A percentile compares a stretch with the other conserved stretches of the same genome.
phyloP scores from a whole-genome alignment of 1,139 yeast species.

The Hansenula lynferdii region DNA sequence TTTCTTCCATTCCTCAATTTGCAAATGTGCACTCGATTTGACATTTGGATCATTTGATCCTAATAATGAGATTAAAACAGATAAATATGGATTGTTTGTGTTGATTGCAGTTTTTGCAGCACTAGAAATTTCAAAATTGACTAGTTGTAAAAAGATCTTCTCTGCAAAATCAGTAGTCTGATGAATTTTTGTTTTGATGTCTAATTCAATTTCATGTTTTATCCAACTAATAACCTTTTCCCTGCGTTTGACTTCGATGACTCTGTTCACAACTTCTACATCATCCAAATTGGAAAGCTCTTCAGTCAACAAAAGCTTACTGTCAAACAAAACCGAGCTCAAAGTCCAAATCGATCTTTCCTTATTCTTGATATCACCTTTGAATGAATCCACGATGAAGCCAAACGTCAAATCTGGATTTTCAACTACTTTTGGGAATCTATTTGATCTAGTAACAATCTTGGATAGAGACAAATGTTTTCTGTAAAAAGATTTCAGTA shows the following conservation, averaged over 20 bases:
- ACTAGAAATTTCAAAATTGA: conserved; percentile 50
- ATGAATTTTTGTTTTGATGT: conserved; percentile 32
- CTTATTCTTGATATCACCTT: conserved; percentile 12
- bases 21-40: conserved; percentile 49
- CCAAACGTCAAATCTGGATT: conserved; percentile 24
- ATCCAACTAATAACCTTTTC: conserved; percentile 56
- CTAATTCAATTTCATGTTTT: conserved; percentile 40
- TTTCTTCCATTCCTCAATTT: conserved; percentile 60
- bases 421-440: conserved; percentile 29
- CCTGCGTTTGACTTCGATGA: conserved; percentile 38
- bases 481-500: conserved; percentile 9
- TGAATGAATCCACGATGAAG: conserved; percentile 23
- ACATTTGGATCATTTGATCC: conserved; percentile 66
- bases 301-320: conserved; percentile 16
- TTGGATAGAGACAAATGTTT: conserved; percentile 15
- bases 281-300: conserved; percentile 25
- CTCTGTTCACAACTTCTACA: conserved; percentile 23
- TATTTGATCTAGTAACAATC: conserved; percentile 15
- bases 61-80: conserved; percentile 62
- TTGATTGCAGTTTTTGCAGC: conserved; percentile 62
- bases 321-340: conserved; percentile 57
- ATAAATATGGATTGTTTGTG: conserved; percentile 60
- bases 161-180: conserved; percentile 37
- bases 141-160: conserved; percentile 45
- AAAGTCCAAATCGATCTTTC: conserved; percentile 41